A percentile compares a stretch with the other conserved stretches of the same genome.
Evolutionary conservation across 2,329 filamentous ascomycete genomes (phyloP).

Genomic region (Rhexocercosporidium sp.): DNA sequence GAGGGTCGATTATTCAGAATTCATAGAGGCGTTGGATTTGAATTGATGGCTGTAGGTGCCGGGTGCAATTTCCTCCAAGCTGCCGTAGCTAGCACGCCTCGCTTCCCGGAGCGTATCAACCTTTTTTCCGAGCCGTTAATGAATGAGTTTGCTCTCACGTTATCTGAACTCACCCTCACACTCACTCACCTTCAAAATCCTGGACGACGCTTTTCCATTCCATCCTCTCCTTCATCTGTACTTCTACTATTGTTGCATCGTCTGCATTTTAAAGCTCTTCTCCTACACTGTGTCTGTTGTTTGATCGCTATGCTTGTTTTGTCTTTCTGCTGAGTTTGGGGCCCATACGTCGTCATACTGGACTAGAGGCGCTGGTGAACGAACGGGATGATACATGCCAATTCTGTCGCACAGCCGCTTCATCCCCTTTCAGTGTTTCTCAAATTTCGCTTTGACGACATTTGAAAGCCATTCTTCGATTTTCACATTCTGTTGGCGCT

Average conservation of each 20-base stretch:
- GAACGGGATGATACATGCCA: constrained; percentile 11
- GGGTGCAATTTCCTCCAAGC: neutral
- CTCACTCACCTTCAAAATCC: neutral
- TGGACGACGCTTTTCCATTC: neutral
- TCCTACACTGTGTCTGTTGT: neutral
- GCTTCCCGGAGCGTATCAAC: neutral
- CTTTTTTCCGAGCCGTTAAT: neutral
- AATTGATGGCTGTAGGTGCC: neutral
- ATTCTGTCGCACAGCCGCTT: neutral
- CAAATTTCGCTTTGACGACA: neutral
- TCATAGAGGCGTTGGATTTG: neutral
- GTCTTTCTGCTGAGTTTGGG: neutral
- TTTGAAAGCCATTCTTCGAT: neutral
- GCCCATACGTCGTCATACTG: constrained; percentile 1
- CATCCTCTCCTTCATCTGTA: constrained; percentile 3
- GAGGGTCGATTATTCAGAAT: constrained; percentile 15
- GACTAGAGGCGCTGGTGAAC: neutral
- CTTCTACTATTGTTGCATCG: neutral
- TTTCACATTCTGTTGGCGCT: neutral
- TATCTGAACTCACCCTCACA: neutral
- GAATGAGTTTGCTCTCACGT: no score
- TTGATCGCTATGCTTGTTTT: constrained; percentile 2
- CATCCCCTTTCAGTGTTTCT: neutral
- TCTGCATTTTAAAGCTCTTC: neutral
- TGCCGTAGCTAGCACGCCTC: constrained; percentile 6